These are phyloP conservation scores for Tubosaeta sp. DNA, from an alignment of 768 basidiomycete species.

Conservation along the genomic window DNA sequence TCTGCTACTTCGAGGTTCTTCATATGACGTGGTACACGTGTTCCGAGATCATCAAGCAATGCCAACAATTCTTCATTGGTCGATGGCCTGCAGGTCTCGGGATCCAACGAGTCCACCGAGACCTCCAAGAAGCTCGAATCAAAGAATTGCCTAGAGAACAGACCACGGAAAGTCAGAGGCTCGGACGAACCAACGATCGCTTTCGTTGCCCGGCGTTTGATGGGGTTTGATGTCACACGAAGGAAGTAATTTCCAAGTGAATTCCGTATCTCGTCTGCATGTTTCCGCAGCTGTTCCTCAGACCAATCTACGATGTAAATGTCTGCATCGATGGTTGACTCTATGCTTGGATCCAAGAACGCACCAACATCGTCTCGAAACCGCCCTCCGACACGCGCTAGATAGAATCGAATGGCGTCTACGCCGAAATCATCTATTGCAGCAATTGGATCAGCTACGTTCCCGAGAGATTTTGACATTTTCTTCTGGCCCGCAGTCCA, in stretches of 20 bases:
- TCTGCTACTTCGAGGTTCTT: slow-evolving; percentile 45
- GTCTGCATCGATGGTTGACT: background rate
- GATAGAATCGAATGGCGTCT: slow-evolving; percentile 77
- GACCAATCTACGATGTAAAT: slow-evolving; percentile 64
- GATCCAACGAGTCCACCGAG: slow-evolving; percentile 3
- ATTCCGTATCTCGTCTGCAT: slow-evolving; percentile 53
- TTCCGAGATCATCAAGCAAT: slow-evolving; percentile 19
- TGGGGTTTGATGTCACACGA: slow-evolving; percentile 56
- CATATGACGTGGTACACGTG: slow-evolving; percentile 31
- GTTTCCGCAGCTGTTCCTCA: slow-evolving; percentile 57
- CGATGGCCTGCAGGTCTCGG: slow-evolving; percentile 12
- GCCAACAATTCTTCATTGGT: slow-evolving; percentile 23
- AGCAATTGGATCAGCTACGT: slow-evolving; percentile 77
- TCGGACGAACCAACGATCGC: background rate
- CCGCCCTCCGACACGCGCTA: slow-evolving; percentile 73
- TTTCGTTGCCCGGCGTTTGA: slow-evolving; percentile 33
- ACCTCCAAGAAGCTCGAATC: background rate
- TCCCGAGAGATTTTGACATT: slow-evolving; percentile 88
- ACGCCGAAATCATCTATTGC: slow-evolving; percentile 66
- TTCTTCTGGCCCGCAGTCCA: slow-evolving; percentile 84
- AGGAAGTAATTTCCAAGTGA: slow-evolving; percentile 75
- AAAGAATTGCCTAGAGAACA: slow-evolving; percentile 15
- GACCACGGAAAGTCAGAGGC: slow-evolving; percentile 14
- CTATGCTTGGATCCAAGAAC: slow-evolving; percentile 10
- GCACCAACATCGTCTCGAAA: slow-evolving; percentile 74